Percentiles rank a stretch among this genome's conserved stretches.
Evolutionary conservation across 306 rosid species (phyloP).

Genomic region (Glycine latifolia): DNA sequence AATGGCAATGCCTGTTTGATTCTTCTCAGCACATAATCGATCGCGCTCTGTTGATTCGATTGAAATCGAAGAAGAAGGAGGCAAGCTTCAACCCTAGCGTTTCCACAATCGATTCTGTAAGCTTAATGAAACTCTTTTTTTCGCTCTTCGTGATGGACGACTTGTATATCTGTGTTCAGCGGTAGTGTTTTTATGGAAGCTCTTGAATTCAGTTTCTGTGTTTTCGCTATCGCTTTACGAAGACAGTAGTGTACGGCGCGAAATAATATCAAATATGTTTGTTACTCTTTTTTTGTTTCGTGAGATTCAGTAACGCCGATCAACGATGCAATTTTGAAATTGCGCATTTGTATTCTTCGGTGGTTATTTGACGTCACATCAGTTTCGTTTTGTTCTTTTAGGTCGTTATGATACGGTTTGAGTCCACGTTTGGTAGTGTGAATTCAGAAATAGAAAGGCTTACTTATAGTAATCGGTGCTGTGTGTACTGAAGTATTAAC

Average conservation of each 20-base stretch:
- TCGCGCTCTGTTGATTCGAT: constrained; percentile 44
- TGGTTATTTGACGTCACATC: background rate
- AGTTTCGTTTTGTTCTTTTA: constrained; percentile 18
- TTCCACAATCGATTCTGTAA: constrained; percentile 37
- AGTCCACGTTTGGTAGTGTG: constrained; percentile 2
- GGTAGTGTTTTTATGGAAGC: constrained; percentile 22
- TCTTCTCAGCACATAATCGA: constrained; percentile 24
- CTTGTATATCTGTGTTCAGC: background rate
- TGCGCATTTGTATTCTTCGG: background rate
- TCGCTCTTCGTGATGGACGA: background rate
- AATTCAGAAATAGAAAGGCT: constrained; percentile 10
- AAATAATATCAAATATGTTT: background rate
- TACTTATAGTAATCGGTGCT: background rate
- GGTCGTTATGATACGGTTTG: constrained; percentile 23
- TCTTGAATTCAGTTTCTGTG: constrained; percentile 6
- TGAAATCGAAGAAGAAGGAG: constrained; percentile 36
- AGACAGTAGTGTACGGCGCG: background rate
- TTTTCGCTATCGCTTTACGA: background rate
- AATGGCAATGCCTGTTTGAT: constrained; percentile 30
- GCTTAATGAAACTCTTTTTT: background rate
- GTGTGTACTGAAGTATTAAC: constrained; percentile 1
- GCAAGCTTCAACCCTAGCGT: constrained; percentile 28
- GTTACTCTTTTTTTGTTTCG: constrained; percentile 28
- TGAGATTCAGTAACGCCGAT: constrained; percentile 38
- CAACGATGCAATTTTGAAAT: constrained; percentile 34